phyloP scores from a whole-genome alignment of 805 yeast genomes.

The Schwanniomyces yamadae region DNA sequence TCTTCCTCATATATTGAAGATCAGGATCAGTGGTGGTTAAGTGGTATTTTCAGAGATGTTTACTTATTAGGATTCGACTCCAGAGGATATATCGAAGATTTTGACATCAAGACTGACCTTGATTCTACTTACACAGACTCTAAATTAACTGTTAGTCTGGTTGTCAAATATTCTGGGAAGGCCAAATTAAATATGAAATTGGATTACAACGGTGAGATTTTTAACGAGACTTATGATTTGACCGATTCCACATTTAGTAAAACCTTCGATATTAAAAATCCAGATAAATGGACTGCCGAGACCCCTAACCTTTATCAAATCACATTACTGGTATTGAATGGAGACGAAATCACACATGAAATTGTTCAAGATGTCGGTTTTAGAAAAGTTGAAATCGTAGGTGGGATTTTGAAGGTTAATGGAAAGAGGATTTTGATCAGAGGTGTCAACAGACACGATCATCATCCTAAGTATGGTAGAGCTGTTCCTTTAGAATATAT shows the following conservation, averaged over 20 bases:
- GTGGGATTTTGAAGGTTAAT: conserved; percentile 27
- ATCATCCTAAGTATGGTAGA: conserved; percentile 31
- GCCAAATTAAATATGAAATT: conserved; percentile 5
- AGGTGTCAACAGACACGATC: conserved; percentile 39
- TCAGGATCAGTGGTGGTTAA: conserved; percentile 42
- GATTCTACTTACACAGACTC: conserved; percentile 12
- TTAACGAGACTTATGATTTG: conserved; percentile 2
- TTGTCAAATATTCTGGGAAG: neutral
- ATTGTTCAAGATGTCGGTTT: conserved; percentile 26
- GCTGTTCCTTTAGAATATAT: conserved; percentile 35
- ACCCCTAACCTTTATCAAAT: conserved; percentile 26
- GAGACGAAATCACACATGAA: conserved; percentile 8
- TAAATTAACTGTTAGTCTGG: conserved; percentile 4
- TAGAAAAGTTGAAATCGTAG: conserved; percentile 22
- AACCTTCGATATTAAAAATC: conserved; percentile 11
- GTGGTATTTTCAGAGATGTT: conserved; percentile 39
- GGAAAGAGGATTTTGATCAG: conserved; percentile 25
- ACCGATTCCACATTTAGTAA: neutral
- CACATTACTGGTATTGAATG: conserved; percentile 11
- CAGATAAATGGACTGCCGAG: conserved; percentile 35
- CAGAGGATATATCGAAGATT: conserved; percentile 28
- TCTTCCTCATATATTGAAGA: conserved; percentile 33
- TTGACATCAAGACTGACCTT: conserved; percentile 19
- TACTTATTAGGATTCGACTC: conserved; percentile 20
- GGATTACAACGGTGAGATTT: neutral